Evolutionary conservation across 2,329 filamentous ascomycete species (phyloP).

Genomic region (Apiospora kogelbergensis): DNA sequence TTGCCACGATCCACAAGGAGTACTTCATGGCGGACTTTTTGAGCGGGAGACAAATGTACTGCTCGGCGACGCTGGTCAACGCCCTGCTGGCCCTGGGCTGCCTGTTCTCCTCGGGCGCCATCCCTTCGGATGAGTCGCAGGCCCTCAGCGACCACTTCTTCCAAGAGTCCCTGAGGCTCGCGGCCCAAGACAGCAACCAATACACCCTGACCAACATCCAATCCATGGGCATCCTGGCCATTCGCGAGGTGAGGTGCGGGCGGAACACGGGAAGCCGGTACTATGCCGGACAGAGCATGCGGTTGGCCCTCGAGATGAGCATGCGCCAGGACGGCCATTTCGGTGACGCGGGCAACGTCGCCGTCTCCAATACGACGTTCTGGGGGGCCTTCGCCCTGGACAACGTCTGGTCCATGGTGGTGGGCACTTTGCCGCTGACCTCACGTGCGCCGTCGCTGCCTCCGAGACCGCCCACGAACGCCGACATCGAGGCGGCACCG

Average conservation of each 20-base stretch:
- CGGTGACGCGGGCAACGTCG: slow-evolving; percentile 53
- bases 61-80: too few relatives aligned
- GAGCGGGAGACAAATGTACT: too few relatives aligned
- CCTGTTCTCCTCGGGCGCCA: too few relatives aligned
- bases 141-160: slow-evolving; percentile 68
- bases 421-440: slow-evolving; percentile 59
- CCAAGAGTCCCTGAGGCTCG: slow-evolving; percentile 62
- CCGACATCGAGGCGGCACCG: slow-evolving; percentile 57
- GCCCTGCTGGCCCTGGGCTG: too few relatives aligned
- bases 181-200: slow-evolving; percentile 57
- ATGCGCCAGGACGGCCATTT: slow-evolving; percentile 51
- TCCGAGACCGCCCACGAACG: slow-evolving; percentile 60
- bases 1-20: too few relatives aligned
- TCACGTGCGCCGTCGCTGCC: slow-evolving; percentile 57
- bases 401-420: slow-evolving; percentile 66
- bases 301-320: slow-evolving; percentile 71
- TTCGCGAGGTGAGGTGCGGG: slow-evolving; percentile 71
- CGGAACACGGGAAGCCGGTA: slow-evolving; percentile 72
- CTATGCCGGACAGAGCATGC: slow-evolving; percentile 70
- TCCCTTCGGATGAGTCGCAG: too few relatives aligned
- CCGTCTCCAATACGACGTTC: slow-evolving; percentile 59
- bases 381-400: slow-evolving; percentile 64
- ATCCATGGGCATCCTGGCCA: slow-evolving; percentile 75
- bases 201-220: slow-evolving; percentile 70
- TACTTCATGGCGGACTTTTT: too few relatives aligned